These are phyloP conservation scores for Nakazawaea populi DNA, from an alignment of 805 yeast genomes.

Conservation along the genomic window DNA sequence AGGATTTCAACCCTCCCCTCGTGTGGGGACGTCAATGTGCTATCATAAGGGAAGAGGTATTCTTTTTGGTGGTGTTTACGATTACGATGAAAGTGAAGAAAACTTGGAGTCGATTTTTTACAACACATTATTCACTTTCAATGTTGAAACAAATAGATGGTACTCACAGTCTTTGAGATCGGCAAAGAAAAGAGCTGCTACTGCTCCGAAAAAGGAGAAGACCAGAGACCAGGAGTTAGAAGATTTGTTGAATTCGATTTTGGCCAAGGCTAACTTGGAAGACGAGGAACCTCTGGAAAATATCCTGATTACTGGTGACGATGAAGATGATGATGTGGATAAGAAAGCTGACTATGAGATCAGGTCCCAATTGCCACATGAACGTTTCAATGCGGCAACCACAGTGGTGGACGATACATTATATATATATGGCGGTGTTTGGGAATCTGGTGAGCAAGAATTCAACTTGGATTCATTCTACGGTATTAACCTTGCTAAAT, in stretches of 20 bases:
- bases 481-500: constrained; percentile 74
- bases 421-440: constrained; percentile 85
- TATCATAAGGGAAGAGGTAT: constrained; percentile 89
- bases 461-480: constrained; percentile 80
- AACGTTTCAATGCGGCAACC: constrained; percentile 80
- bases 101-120: constrained; percentile 78
- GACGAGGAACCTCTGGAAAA: constrained; percentile 44
- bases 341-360: constrained; percentile 45
- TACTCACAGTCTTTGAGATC: constrained; percentile 62
- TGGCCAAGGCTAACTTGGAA: constrained; percentile 65
- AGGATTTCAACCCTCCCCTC: constrained; percentile 84
- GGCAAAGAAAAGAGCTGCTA: constrained; percentile 43
- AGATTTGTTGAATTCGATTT: constrained; percentile 66
- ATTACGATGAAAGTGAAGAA: constrained; percentile 93
- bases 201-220: constrained; percentile 34
- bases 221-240: constrained; percentile 77
- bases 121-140: constrained; percentile 76
- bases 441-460: constrained; percentile 86
- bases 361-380: constrained; percentile 68
- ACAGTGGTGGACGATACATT: constrained; percentile 81
- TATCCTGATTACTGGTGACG: constrained; percentile 29
- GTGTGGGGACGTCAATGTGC: constrained; percentile 93
- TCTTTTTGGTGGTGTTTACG: constrained; percentile 93
- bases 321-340: constrained; percentile 29
- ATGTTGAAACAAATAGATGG: constrained; percentile 87